A percentile compares a stretch with the other conserved stretches of the same genome.
These are phyloP conservation scores for Nyssa sinensis DNA, from an alignment of 148 eudicot species.

Conservation along the genomic window DNA sequence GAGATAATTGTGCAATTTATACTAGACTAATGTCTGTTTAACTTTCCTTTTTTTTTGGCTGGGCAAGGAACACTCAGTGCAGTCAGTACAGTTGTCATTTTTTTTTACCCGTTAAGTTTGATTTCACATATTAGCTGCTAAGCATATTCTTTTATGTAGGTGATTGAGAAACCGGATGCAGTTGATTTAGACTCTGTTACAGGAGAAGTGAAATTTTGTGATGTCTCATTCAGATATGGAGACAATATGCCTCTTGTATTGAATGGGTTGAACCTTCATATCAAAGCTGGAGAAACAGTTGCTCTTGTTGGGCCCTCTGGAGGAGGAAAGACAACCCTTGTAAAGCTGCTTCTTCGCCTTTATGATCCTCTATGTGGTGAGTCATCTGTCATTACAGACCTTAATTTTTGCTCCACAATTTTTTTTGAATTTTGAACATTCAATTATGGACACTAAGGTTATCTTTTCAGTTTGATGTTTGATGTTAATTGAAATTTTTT, in stretches of 20 bases:
- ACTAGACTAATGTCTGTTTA: background rate
- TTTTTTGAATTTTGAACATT: slow-evolving; percentile 1
- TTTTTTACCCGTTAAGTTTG: background rate
- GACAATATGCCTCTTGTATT: slow-evolving; percentile 62
- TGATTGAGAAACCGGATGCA: slow-evolving; percentile 65
- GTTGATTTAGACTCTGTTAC: slow-evolving; percentile 50
- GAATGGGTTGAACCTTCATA: slow-evolving; percentile 64
- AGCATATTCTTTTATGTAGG: slow-evolving; percentile 35
- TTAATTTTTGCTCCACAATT: background rate
- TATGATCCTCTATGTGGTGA: slow-evolving; percentile 85
- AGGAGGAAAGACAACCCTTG: slow-evolving; percentile 92
- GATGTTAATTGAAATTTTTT: background rate
- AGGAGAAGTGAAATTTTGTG: slow-evolving; percentile 71
- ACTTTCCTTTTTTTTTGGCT: background rate
- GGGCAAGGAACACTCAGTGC: background rate
- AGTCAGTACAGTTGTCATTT: background rate
- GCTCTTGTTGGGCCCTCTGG: slow-evolving; percentile 98
- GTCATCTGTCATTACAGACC: slow-evolving; percentile 9
- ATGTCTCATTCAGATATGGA: slow-evolving; percentile 63
- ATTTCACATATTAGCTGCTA: slow-evolving; percentile 8
- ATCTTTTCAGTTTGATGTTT: background rate
- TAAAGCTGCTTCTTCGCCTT: slow-evolving; percentile 91
- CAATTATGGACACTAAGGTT: slow-evolving; percentile 9
- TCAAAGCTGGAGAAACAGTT: slow-evolving; percentile 86
- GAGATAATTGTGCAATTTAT: too few relatives aligned